Evolutionary conservation across 495 filamentous ascomycete species (phyloP), one percentile per base, ranked within the genome.

Genomic region (Trichoderma parareesei): DNA sequence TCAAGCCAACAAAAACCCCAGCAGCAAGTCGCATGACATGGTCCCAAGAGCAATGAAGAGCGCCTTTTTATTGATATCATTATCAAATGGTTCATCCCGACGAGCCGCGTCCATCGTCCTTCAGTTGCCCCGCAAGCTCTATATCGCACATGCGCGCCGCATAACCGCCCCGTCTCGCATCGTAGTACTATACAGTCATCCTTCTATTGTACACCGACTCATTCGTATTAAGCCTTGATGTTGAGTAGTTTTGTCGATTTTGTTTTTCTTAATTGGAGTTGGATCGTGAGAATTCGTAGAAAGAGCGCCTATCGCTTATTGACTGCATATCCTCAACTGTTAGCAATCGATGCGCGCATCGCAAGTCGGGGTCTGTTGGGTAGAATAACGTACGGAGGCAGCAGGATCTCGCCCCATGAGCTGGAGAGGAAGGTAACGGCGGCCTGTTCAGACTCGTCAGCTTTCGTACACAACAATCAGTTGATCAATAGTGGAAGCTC

Each of bases 361-460:
- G 33, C 13, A 42, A 60, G 13, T 57, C 20, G 13, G 27, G 27
- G 27, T 27, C 40, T 27, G 11, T 20, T 64, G n/a, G 40, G 20
- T 16, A 6, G 14, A 18, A 27, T 27, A 27, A 18, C 46, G 16
- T 63, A 92, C 85, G 87, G 85, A 70, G 89, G 88, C 64, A 90
- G 80, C 65, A 92, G 79, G 71, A 88, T 79, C 77, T 90, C 88
- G 81, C 83, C 82, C 83, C 87, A 88, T 70, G 84, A 85, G 78
- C 86, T 89, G 71, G 87, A 81, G 67, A 92, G 78, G 78, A 92
- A 89, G 60, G 88, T 85, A 59, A 92, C 82, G 66, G 87, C 87
- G 68, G 81, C 85, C 88, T 91, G 63, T 16, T 27, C n/a, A 46
- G 38, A 40, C 33, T 11, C 41, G 38, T 69, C 67, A 48, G 43